Evolutionary conservation across 75 land plant genomes (phyloP), one percentile per base, ranked within the genome.

Genomic region (Pinus albicaulis): DNA sequence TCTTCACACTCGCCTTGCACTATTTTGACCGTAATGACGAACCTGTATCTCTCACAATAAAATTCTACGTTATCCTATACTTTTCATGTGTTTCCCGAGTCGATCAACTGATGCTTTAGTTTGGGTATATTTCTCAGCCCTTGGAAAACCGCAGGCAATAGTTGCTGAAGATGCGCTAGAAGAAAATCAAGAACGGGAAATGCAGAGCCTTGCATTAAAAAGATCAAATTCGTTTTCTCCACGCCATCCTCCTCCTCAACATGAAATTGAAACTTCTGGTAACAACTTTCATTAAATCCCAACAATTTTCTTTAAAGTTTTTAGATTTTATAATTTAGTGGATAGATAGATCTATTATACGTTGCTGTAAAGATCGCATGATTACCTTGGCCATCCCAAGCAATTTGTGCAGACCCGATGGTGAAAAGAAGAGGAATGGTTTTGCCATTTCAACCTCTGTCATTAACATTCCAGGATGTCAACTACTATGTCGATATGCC

Each of bases 401-500:
- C 31, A 31, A 31, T 31, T 31, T 31, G 31, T 31, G 31, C 31
- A 31, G 31, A 31, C 31, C 31, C 31, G 31, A 31, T 31, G 31
- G 31, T 31, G 31, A 31, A 31, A 31, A 31, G 2, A 31, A 31
- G 2, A 31, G 91, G 89, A 34, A 88, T 91, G 87, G 81, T 91
- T 20, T 78, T 89, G 55, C 91, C 91, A 31, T 91, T 91, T 81
- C 63, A 80, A 71, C 93, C 87, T 12, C 85, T 82, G 22, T 65
- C 89, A 15, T 55, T 91, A 34, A 72, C 87, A 13, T 91, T 91
- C 64, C 85, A 87, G n/a, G 65, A 89, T 58, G 81, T 89, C 41
- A 89, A 76, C 59, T 92, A 92, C 55, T 87, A 78, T 63, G 92
- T 92, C 0, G 89, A 92, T 78, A 87, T 89, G 82, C 92, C 92